Evolutionary conservation across 352 stramenopile genomes (phyloP).

Genomic region (Phytophthora syringae): DNA sequence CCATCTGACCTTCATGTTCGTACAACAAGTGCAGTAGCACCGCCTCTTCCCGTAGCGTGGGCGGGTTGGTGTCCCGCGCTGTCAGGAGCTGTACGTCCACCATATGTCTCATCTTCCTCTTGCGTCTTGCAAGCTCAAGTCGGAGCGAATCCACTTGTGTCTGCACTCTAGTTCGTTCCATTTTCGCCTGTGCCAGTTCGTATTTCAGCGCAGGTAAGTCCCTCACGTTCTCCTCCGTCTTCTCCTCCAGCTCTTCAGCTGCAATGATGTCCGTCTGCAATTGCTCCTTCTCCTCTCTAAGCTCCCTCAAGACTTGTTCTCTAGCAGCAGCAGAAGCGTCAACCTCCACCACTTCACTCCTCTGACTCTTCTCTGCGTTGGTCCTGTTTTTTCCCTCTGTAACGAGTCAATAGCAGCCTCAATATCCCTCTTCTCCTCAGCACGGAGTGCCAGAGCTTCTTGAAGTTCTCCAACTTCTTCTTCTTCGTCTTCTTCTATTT

Average conservation of each 20-base stretch:
- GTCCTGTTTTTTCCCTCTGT: constrained; percentile 44
- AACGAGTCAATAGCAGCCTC: constrained; percentile 60
- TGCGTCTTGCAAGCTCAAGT: constrained; percentile 49
- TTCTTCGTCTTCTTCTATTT: constrained; percentile 23
- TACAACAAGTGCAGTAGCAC: constrained; percentile 73
- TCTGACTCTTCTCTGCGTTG: constrained; percentile 10
- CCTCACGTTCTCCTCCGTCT: constrained; percentile 40
- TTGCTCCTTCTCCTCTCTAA: constrained; percentile 53
- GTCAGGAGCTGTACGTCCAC: constrained; percentile 67
- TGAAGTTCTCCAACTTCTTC: constrained; percentile 40
- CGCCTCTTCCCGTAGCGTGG: constrained; percentile 57
- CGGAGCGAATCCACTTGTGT: constrained; percentile 46
- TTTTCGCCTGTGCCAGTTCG: constrained; percentile 37
- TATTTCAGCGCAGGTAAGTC: constrained; percentile 49
- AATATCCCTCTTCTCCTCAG: constrained; percentile 70
- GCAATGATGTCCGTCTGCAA: constrained; percentile 56
- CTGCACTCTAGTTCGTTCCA: constrained; percentile 28
- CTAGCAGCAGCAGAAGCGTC: constrained; percentile 24
- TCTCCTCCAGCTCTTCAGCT: constrained; percentile 48
- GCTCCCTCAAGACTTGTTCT: constrained; percentile 42
- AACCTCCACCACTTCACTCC: constrained; percentile 18
- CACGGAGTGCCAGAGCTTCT: constrained; percentile 55
- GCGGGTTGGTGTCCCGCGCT: constrained; percentile 49
- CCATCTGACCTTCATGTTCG: constrained; percentile 67
- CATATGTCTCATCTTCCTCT: constrained; percentile 73